Evolutionary conservation across 176 grass and related monocot species (phyloP), one percentile per base, ranked within the genome.

Genomic region (Cenchrus fungigraminus): DNA sequence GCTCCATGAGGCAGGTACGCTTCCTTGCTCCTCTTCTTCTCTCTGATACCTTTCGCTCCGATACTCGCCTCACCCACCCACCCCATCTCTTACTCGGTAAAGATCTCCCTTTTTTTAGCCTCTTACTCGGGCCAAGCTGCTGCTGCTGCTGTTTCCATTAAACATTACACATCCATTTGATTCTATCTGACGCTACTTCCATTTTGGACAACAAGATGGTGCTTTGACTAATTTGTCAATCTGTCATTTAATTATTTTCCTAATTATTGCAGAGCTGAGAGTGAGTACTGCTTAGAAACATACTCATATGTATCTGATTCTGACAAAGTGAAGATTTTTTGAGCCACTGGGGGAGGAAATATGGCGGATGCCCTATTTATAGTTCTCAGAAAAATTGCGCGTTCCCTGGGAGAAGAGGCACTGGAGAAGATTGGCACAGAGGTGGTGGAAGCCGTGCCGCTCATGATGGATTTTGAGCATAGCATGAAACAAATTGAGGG

Each of bases 331-430:
- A 28, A 1, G 8, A 22, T 25, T 58, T 58, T 45, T 49, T 49
- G 20, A 60, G 58, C 58, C 19, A 37, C 44, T 8, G 1, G 25
- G 25, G 25, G 51, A 10, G 51, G 8, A 37, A 77, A 16, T 25
- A 87, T 87, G 86, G 79, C 79, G 9, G 86, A 88, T 71, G 43
- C 86, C 8, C 32, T 82, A 64, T 73, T 79, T 69, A 12, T 61
- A 9, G 63, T 79, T 32, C 52, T 84, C 8, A 11, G 29, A 72
- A 88, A 88, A 29, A 32, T 88, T 79, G 80, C 72, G 53, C 14
- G 40, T 51, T 15, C 64, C 61, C 12, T 64, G 61, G 61, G 61
- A 4, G 80, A 78, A 40, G 37, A 44, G 56, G 73, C 71, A 60
- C 17, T 79, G 17, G 49, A 70, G 14, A 56, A 13, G 22, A 43